Conservation (phyloP, 2,329 filamentous ascomycete genomes). For the Chrysoporthe puriensis region DNA sequence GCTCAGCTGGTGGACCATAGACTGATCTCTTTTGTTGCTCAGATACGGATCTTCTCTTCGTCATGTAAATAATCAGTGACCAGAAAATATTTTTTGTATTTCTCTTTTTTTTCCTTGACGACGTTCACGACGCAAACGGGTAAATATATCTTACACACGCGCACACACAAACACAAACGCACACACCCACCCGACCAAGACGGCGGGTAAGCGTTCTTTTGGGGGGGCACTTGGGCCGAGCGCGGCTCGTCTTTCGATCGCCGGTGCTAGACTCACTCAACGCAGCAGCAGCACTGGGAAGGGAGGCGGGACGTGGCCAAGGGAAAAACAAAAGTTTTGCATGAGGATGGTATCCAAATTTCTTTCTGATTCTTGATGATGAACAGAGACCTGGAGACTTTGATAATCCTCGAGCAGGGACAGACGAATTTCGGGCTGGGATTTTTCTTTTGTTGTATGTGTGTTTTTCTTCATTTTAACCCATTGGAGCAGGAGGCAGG, state of each 20-base stretch:
- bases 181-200: not conserved
- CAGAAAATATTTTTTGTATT: not conserved
- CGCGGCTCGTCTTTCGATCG: not conserved
- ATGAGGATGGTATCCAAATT: not conserved
- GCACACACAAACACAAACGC: not conserved
- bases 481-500: not conserved
- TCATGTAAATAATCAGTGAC: constrained; percentile 51
- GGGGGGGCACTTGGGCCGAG: not conserved
- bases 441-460: not conserved
- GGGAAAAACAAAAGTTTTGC: not conserved
- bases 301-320: not conserved
- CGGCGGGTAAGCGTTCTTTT: not conserved
- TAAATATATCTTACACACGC: not conserved
- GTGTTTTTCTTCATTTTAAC: not conserved
- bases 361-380: not conserved
- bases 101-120: not conserved
- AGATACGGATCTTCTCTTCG: constrained; percentile 68
- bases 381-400: not conserved
- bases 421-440: not conserved
- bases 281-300: not conserved
- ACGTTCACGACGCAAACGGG: constrained; percentile 15
- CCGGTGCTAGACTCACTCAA: not conserved
- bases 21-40: constrained; percentile 9
- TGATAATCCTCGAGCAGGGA: not conserved
- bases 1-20: not conserved